These are phyloP conservation scores for Medakamo hakoo DNA, from an alignment of 139 green algal species.

Conservation along the genomic window DNA sequence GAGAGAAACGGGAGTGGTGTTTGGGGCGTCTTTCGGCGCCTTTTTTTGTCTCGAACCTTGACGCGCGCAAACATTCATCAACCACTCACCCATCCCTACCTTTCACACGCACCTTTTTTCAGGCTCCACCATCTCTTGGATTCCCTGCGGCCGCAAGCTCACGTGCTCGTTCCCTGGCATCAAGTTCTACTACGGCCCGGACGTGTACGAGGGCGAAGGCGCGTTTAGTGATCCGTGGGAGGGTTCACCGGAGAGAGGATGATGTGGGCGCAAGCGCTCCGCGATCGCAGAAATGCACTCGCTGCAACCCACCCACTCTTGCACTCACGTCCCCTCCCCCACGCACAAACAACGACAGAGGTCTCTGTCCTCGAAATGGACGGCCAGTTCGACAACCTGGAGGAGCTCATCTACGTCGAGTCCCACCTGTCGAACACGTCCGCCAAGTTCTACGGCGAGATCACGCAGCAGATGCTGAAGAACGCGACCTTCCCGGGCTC, in stretches of 20 bases:
- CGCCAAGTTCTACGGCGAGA: slow-evolving; percentile 94
- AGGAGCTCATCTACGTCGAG: slow-evolving; percentile 99
- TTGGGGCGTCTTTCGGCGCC: no score
- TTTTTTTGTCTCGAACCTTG: no score
- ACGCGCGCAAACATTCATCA: no score
- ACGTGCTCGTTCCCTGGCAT: slow-evolving; percentile 97
- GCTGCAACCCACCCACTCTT: neutral
- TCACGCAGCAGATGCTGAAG: slow-evolving; percentile 99
- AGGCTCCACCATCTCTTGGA: slow-evolving; percentile 98
- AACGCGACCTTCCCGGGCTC: slow-evolving; percentile 89
- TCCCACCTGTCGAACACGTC: slow-evolving; percentile 91
- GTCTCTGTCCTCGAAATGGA: slow-evolving; percentile 94
- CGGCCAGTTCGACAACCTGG: slow-evolving; percentile 97
- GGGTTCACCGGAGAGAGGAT: no score
- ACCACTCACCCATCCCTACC: no score
- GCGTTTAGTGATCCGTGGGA: slow-evolving; percentile 15
- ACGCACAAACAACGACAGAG: neutral
- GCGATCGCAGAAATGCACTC: neutral
- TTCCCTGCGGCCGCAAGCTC: slow-evolving; percentile 98
- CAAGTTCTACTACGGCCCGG: slow-evolving; percentile 84
- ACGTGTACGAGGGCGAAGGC: slow-evolving; percentile 87
- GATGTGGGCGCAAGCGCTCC: no score
- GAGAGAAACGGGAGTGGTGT: no score
- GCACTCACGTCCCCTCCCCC: neutral
- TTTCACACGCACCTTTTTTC: no score